Base-by-base conservation (phyloP, 352 stramenopile genomes). In the Globisporangium echinulatum region DNA sequence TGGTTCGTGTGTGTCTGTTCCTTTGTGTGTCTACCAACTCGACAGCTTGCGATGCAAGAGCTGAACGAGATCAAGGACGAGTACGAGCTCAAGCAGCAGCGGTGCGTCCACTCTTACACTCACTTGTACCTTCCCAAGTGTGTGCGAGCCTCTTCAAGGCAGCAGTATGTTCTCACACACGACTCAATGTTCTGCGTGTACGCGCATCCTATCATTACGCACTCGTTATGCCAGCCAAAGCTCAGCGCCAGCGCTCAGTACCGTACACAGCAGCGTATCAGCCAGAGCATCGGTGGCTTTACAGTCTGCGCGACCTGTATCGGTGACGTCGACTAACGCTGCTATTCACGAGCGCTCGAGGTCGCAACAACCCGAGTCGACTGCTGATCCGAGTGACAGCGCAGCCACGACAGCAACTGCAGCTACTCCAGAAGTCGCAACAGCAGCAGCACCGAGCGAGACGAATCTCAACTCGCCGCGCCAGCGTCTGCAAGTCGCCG, bases 31-130 rank as follows among this genome's bases (percentile, higher is more conserved):
- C 25, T 33, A 33, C 25, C 25, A 33, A 33, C 25, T 33, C 25
- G 2, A 10, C 33, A 57, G 52, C 38, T 57, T 19, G 52, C 75
- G 0, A 77, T 82, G 65, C 67, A 79, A 38, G 75, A 85, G 50
- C 65, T 85, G 19, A 64, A 74, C 15, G 43, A 78, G 56, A 85
- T 80, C 52, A 79, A 82, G 56, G 56, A 54, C 25, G 67, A 79
- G 19, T 75, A 73, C 54, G 54, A 69, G 4, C 15, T 68, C 15
- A 78, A 72, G 53, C 54, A 79, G 4, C 65, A 77, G 38, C 64
- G 71, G 71, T 77, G 43, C 15, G 57, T 51, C 2, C 11, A 43
- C 40, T 33, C 25, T 33, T 33, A 46, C 7, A 39, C 36, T 9
- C 44, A 5, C 9, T 66, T 44, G 50, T 40, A 13, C 14, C 33